These are phyloP conservation scores for Suillus alpinus DNA, from an alignment of 768 basidiomycete genomes.

Conservation along the genomic window DNA sequence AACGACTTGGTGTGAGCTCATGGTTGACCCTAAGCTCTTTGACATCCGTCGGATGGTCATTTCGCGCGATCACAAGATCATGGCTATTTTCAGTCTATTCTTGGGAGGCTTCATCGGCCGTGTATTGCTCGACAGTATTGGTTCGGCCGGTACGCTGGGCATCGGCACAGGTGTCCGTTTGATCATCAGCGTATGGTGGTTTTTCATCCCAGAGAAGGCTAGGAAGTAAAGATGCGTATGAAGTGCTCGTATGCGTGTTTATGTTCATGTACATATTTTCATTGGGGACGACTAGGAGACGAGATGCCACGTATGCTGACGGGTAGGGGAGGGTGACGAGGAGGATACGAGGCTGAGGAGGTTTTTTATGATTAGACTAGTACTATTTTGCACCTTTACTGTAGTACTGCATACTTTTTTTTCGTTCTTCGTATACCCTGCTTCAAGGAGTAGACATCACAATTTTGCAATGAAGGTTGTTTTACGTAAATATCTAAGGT, in stretches of 20 bases:
- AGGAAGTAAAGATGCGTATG: neutral
- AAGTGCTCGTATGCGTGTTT: neutral
- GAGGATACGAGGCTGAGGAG: neutral
- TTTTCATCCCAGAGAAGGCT: constrained; percentile 48
- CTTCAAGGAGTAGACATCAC: neutral
- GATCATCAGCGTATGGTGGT: constrained; percentile 61
- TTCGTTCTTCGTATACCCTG: neutral
- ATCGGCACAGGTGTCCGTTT: constrained; percentile 62
- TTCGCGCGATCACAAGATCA: constrained; percentile 68
- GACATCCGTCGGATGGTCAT: constrained; percentile 45
- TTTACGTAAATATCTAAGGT: too few relatives aligned
- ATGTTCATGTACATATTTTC: neutral
- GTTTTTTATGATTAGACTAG: neutral
- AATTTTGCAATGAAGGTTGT: neutral
- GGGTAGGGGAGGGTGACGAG: neutral
- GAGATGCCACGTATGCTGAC: neutral
- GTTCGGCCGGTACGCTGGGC: constrained; percentile 63
- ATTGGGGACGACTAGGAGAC: neutral
- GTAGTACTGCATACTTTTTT: neutral
- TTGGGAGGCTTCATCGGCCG: constrained; percentile 70
- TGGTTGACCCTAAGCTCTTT: constrained; percentile 79
- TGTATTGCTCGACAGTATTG: constrained; percentile 56
- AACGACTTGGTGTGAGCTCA: constrained; percentile 85
- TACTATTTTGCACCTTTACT: neutral
- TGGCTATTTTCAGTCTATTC: constrained; percentile 69